Evolutionary conservation across 805 yeast genomes (phyloP).

Genomic region (Kluyveromyces siamensis): DNA sequence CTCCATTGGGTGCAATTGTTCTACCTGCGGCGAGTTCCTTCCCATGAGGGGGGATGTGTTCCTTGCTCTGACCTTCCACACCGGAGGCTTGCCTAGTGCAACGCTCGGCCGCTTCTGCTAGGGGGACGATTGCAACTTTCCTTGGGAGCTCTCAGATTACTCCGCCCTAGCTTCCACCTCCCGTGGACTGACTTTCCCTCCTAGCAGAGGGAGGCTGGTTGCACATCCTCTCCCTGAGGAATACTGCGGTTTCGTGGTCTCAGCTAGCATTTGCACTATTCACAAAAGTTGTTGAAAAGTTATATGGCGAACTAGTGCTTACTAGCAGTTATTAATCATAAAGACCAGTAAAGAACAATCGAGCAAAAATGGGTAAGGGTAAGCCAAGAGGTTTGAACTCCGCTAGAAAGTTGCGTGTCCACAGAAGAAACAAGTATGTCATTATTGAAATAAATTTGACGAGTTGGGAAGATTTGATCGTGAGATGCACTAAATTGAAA

Average conservation of each 20-base stretch:
- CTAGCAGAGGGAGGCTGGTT: too few relatives aligned
- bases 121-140: too few relatives aligned
- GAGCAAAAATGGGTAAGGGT: conserved; percentile 90
- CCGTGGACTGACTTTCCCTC: too few relatives aligned
- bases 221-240: too few relatives aligned
- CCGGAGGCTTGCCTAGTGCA: too few relatives aligned
- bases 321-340: background rate
- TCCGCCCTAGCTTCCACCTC: too few relatives aligned
- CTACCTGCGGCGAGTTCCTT: too few relatives aligned
- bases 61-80: too few relatives aligned
- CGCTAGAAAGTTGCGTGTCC: conserved; percentile 99
- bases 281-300: background rate
- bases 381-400: conserved; percentile 99
- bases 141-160: too few relatives aligned
- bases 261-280: background rate
- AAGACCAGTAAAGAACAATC: conserved; percentile 10
- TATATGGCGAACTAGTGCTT: background rate
- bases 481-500: background rate
- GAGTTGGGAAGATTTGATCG: background rate
- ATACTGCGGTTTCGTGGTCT: background rate
- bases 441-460: background rate
- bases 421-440: conserved; percentile 92
- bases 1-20: background rate
- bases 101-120: too few relatives aligned
- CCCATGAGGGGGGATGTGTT: too few relatives aligned